phyloP scores from a whole-genome alignment of 2,329 filamentous ascomycete species.

The Cercospora sesami region DNA sequence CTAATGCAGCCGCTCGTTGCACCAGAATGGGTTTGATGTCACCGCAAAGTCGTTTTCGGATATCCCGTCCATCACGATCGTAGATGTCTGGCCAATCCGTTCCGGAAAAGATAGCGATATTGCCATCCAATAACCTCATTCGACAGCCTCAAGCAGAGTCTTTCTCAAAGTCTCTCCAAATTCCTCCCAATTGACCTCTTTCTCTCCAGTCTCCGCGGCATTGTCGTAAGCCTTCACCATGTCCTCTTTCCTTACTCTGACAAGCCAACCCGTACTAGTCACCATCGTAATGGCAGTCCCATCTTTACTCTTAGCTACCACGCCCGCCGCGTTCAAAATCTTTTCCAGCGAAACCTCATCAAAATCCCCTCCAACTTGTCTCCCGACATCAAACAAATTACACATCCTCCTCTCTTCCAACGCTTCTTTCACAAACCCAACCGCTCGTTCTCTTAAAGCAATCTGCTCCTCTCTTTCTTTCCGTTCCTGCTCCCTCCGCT shows the following conservation, averaged over 20 bases:
- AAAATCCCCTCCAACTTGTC: constrained; percentile 43
- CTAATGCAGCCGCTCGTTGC: not conserved
- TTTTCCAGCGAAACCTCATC: constrained; percentile 47
- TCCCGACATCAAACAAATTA: constrained; percentile 45
- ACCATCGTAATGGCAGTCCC: constrained; percentile 40
- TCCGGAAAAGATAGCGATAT: not conserved
- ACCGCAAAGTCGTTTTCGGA: not conserved
- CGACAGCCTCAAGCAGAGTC: not conserved
- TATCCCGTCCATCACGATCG: not conserved
- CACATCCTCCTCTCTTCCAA: constrained; percentile 36
- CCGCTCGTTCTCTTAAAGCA: constrained; percentile 36
- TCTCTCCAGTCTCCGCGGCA: constrained; percentile 34
- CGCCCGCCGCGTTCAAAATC: constrained; percentile 44
- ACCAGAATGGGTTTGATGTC: not conserved
- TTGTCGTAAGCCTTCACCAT: constrained; percentile 46
- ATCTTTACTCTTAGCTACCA: constrained; percentile 38
- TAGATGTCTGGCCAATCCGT: not conserved
- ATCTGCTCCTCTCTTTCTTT: constrained; percentile 43
- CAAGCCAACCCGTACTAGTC: constrained; percentile 48
- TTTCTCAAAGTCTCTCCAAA: constrained; percentile 11
- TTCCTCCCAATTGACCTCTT: constrained; percentile 39
- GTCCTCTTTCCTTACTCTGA: constrained; percentile 42
- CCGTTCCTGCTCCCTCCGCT: constrained; percentile 41
- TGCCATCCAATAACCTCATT: not conserved
- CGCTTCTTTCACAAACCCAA: constrained; percentile 37